Evolutionary conservation across 2,329 filamentous ascomycete genomes (phyloP), one percentile per base, ranked within the genome.

Genomic region (Pseudogymnoascus sp.): DNA sequence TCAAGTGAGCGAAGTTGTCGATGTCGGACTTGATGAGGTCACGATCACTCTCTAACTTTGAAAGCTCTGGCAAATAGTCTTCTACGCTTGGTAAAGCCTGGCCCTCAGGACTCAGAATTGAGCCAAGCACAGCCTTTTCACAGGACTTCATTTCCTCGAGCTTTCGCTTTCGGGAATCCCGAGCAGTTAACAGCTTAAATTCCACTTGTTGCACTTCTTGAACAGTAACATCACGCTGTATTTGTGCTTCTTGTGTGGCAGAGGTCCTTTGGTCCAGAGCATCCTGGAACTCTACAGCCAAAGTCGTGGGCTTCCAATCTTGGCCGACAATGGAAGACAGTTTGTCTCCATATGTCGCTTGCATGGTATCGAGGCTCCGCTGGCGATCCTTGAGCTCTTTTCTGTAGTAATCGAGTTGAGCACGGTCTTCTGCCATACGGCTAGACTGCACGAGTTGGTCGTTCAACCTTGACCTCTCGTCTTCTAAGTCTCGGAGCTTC

Each of bases 381-480:
- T 89, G 84, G 61, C 87, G 84, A 66, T 91, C 87, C 65, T 84
- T 83, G 28, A 91, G 74, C 69, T 96, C 89, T 67, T 92, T 92
- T 69, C 88, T 92, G 35, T 92, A 81, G 67, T 89, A 86, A 62
- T 96, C 90, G 9, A 99, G 80, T 67, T 89, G 87, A 11, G 93
- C 94, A 37, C 92, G 83, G 64, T 96, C 92, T 3, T 87, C 86
- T 5, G 92, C 91, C 62, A 89, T 83, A 62, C 87, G 86, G 2
- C 89, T 96, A 62, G 88, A 90, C 68, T 95, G 88, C 7, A 92
- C 82, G 36, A 97, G 82, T 70, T 97, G 93, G n/a, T 81, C 78
- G 47, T 88, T 87, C 28, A 97, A 79, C 66, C 81, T 85, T 36
- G 89, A 85, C 63, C 83, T 87, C 68, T 88, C 85, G 18, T 82